phyloP scores from a whole-genome alignment of 306 rosid species.

The Castanea crenata region DNA sequence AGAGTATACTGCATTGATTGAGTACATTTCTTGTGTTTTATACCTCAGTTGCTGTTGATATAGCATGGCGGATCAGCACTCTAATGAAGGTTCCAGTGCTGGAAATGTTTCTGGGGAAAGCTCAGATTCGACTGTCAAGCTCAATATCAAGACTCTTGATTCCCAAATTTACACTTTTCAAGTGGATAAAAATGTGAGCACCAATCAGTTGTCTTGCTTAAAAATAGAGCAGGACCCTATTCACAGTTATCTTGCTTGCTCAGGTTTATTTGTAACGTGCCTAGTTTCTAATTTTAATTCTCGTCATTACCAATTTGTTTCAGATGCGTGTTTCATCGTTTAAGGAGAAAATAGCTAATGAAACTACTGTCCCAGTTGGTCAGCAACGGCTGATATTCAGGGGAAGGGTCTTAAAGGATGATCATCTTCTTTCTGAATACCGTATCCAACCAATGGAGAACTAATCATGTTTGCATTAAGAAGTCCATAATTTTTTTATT shows the following conservation, averaged over 20 bases:
- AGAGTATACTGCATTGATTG: constrained; percentile 13
- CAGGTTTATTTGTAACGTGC: neutral
- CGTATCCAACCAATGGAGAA: constrained; percentile 61
- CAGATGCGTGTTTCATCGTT: constrained; percentile 76
- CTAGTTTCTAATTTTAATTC: neutral
- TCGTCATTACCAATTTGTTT: constrained; percentile 11
- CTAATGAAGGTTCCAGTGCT: constrained; percentile 61
- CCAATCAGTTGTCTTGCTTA: too few relatives aligned
- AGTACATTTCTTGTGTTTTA: constrained; percentile 20
- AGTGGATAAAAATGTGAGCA: constrained; percentile 73
- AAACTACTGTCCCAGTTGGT: constrained; percentile 73
- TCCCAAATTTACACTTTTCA: constrained; percentile 71
- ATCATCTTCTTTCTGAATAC: constrained; percentile 74
- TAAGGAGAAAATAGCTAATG: constrained; percentile 85
- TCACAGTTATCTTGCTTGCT: neutral
- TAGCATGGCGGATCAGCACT: constrained; percentile 68
- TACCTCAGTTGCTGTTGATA: constrained; percentile 23
- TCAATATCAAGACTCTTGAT: constrained; percentile 89
- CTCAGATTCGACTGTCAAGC: constrained; percentile 68
- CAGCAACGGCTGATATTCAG: constrained; percentile 93
- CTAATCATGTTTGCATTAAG: neutral
- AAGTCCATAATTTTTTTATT: neutral
- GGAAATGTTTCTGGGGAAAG: constrained; percentile 42
- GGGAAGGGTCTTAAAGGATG: constrained; percentile 95
- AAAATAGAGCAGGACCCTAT: neutral